Evolutionary conservation across 139 green algal genomes (phyloP).

Genomic region (Tetratostichococcus sp.): DNA sequence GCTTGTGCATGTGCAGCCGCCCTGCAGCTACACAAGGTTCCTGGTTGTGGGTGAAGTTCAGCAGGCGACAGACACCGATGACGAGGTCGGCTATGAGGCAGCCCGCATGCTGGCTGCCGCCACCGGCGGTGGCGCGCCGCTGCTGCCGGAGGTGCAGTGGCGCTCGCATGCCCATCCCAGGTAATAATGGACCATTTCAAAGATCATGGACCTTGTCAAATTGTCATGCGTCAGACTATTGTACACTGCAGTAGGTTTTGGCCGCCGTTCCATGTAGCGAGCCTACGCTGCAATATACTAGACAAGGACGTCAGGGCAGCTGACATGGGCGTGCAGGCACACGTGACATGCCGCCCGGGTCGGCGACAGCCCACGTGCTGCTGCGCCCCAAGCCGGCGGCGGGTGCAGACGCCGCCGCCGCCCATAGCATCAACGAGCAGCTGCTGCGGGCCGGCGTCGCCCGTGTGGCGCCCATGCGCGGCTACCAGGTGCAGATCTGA

Average conservation of each 20-base stretch:
- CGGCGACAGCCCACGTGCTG: conserved; percentile 10
- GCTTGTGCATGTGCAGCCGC: no score
- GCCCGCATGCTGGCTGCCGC: conserved; percentile 34
- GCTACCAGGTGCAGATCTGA: background rate
- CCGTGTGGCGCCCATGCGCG: conserved; percentile 4
- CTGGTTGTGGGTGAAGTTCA: conserved; percentile 6
- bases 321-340: conserved; percentile 6
- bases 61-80: conserved; percentile 45
- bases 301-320: no score
- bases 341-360: conserved; percentile 29
- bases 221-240: no score
- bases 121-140: conserved; percentile 21
- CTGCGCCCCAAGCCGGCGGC: conserved; percentile 7
- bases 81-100: conserved; percentile 58
- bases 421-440: conserved; percentile 19
- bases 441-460: conserved; percentile 50
- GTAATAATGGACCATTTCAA: no score
- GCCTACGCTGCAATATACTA: no score
- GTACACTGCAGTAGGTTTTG: no score
- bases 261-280: no score
- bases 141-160: conserved; percentile 27
- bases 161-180: conserved; percentile 33
- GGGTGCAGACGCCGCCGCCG: background rate
- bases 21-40: no score
- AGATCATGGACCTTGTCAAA: no score